Base-by-base conservation (phyloP, 768 basidiomycete species). In the Lactarius tabidus region DNA sequence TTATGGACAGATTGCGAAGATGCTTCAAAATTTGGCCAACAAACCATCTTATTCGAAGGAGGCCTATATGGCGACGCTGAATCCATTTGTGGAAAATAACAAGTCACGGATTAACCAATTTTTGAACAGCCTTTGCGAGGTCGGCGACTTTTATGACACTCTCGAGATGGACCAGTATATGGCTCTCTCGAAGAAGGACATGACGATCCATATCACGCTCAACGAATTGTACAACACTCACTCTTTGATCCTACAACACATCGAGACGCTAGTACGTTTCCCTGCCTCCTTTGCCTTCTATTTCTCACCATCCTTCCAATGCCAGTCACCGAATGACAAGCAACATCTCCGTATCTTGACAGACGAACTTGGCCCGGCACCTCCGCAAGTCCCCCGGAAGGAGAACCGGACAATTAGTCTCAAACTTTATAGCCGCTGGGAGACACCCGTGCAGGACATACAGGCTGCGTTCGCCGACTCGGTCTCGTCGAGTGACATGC, bases 141-240 rank as follows among this genome's bases (percentile, higher is more conserved):
- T 99, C 59, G 95, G 95, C 59, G 97, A 99, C 77, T 99, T 99
- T 75, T 98, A 98, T 76, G 97, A 99, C 70, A 95, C 95, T 14
- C 82, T 99, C 45, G 97, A 99, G 96, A 96, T 98, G 89, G 97
- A 99, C 77, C 97, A 98, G 81, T 99, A 99, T 76, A 98, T 99
- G 95, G 97, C 97, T 10, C 80, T 99, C 63, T 98, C 95, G 65
- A 99, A 99, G 84, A 98, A 98, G 77, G 97, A 98, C 74, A 82
- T 98, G 65, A 88, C 90, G 82, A 98, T 99, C 78, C 93, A 95
- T 77, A 99, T 99, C 75, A 98, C 97, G 8, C 79, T 98, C 77
- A 99, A 99, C 75, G 97, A 99, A 82, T 74, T 99, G 80, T 98
- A 98, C 78, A 98, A 98, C 79, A 99, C 97, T 2, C 97, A 99